phyloP scores from a whole-genome alignment of 83 land plant genomes.

The Thuja plicata region DNA sequence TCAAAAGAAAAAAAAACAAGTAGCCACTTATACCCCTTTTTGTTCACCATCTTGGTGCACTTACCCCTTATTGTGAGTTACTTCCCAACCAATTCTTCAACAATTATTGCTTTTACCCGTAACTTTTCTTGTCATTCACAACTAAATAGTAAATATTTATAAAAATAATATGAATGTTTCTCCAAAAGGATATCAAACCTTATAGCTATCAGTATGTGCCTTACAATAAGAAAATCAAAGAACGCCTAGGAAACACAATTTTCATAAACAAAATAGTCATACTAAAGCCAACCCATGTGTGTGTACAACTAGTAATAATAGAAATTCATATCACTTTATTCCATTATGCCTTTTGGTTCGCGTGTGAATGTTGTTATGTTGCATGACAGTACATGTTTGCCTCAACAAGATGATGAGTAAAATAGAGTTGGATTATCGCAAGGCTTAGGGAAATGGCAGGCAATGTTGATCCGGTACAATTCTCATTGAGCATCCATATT shows the following conservation, averaged over 20 bases:
- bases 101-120: background rate
- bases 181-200: background rate
- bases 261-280: background rate
- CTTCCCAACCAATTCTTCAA: background rate
- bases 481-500: too few relatives aligned
- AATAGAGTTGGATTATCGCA: too few relatives aligned
- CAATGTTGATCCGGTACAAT: too few relatives aligned
- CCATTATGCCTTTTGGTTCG: background rate
- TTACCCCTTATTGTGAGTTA: background rate
- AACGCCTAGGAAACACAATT: background rate
- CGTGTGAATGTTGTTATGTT: too few relatives aligned
- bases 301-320: background rate
- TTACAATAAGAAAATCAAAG: background rate
- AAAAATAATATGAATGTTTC: too few relatives aligned
- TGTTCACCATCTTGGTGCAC: too few relatives aligned
- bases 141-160: background rate
- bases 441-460: too few relatives aligned
- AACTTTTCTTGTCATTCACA: background rate
- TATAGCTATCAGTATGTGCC: too few relatives aligned
- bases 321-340: background rate
- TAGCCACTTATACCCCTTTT: too few relatives aligned
- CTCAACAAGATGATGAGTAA: too few relatives aligned
- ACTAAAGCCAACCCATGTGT: background rate
- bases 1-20: too few relatives aligned
- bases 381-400: too few relatives aligned